Conservation (phyloP, 2,329 filamentous ascomycete genomes). For the Tolypocladium tropicale region DNA sequence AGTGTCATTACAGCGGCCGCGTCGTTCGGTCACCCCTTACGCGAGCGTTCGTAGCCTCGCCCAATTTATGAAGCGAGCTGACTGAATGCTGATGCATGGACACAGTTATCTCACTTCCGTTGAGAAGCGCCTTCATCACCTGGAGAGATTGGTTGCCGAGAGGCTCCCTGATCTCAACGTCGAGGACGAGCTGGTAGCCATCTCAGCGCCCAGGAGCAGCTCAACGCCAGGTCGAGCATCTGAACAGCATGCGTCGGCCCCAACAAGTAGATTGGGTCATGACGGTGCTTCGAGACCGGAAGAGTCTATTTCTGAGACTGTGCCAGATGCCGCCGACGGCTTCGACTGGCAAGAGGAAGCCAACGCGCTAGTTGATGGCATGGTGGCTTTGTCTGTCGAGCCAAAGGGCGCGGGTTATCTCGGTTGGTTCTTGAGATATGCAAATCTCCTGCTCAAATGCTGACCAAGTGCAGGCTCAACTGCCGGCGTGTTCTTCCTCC, state of each 20-base stretch:
- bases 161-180: constrained; percentile 2
- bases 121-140: constrained; percentile 1
- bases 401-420: constrained; percentile 23
- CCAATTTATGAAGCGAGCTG: neutral
- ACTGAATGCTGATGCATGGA: too few species aligned
- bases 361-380: constrained; percentile 21
- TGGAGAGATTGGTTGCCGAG: constrained; percentile 3
- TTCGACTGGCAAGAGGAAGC: constrained; percentile 23
- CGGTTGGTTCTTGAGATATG: constrained; percentile 5
- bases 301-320: constrained; percentile 14
- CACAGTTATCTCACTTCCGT: constrained; percentile 12
- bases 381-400: constrained; percentile 24
- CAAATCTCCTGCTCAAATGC: neutral
- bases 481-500: constrained; percentile 18
- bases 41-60: constrained; percentile 7
- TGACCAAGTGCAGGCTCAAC: constrained; percentile 11
- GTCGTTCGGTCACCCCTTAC: constrained; percentile 14
- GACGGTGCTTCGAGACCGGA: neutral
- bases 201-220: neutral
- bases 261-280: neutral
- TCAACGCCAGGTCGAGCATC: neutral
- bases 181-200: neutral
- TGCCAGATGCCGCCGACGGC: constrained; percentile 18
- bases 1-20: constrained; percentile 16
- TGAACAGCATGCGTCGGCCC: neutral